Percentiles rank a stretch among this genome's conserved stretches.
phyloP scores from a whole-genome alignment of 1,284 basidiomycete species.

The Pseudozyma flocculosa region DNA sequence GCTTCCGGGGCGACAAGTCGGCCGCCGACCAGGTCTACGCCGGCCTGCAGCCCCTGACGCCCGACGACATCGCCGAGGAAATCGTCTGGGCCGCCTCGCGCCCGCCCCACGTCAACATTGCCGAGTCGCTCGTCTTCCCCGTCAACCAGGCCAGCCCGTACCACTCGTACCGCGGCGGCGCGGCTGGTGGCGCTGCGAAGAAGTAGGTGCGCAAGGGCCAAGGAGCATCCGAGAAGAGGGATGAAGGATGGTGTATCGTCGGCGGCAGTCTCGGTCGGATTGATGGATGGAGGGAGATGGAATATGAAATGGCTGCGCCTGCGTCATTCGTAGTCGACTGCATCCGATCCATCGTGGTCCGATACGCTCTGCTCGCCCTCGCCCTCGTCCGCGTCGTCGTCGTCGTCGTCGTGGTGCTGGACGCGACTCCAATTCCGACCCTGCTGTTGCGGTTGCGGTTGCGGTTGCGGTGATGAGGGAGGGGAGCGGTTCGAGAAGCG shows the following conservation, averaged over 20 bases:
- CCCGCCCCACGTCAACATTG: slow-evolving; percentile 55
- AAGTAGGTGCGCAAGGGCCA: not conserved
- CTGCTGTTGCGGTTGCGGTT: too few relatives aligned
- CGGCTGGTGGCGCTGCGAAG: not conserved
- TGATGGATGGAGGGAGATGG: too few relatives aligned
- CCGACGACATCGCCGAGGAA: slow-evolving; percentile 72
- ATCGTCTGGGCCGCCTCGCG: slow-evolving; percentile 92
- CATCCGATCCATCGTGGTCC: too few relatives aligned
- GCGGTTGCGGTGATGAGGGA: too few relatives aligned
- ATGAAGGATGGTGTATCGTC: too few relatives aligned
- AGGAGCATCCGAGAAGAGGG: not conserved
- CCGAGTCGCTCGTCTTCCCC: slow-evolving; percentile 46
- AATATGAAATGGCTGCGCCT: too few relatives aligned
- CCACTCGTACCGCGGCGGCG: slow-evolving; percentile 34
- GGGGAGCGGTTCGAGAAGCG: too few relatives aligned
- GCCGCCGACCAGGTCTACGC: slow-evolving; percentile 51
- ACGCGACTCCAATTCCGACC: too few relatives aligned
- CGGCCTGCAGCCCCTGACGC: slow-evolving; percentile 49
- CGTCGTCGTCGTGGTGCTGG: not conserved
- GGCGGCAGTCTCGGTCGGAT: too few relatives aligned
- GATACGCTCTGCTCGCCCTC: not conserved
- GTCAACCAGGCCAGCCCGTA: slow-evolving; percentile 52
- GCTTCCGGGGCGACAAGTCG: slow-evolving; percentile 40
- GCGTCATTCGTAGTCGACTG: too few relatives aligned
- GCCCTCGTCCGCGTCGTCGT: slow-evolving; percentile 13